Evolutionary conservation across 2,329 filamentous ascomycete genomes (phyloP), one percentile per base, ranked within the genome.

Genomic region (Penicillium sp.): DNA sequence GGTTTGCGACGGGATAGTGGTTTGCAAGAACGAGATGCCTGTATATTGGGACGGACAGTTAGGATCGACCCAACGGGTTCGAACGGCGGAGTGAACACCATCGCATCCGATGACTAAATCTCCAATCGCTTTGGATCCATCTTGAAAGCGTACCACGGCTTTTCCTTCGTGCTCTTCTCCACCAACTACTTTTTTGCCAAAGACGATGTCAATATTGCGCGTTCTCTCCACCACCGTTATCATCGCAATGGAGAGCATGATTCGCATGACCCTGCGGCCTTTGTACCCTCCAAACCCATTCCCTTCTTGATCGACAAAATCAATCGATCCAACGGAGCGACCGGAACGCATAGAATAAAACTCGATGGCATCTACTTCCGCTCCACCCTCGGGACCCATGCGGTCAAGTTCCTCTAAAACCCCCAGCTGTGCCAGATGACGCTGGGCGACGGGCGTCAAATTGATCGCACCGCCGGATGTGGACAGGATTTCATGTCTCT

Each of bases 391-490:
- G 5, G 73, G 58, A 11, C 76, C 75, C 62, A 74, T 69, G 2
- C 70, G 67, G 45, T 73, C 63, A 21, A 79, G 60, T 52, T 76
- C 73, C 1, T 70, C 60, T 3, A 78, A 64, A 2, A 78, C 72
- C 1, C 76, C 76, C 5, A 79, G 63, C 35, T 75, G 70, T 26
- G 76, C 72, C 6, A 80, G 71, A 59, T 78, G 74, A 8, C 77
- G 68, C 39, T 79, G 70, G 3, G 76, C 77, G 10, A 77, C 76
- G 1, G 77, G 77, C 0, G 76, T 78, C 19, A 80, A 63, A 55
- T 77, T 77, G 55, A 80, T 75, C 4, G 77, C 76, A 10, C 77
- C 77, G 9, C 77, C 77, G 13, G 75, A 73, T 5, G 76, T 79
- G 0, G 76, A 75, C 7, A 76, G 70, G 8, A 76, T 61, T 16